Conservation (phyloP, 176 grass and related monocot genomes). For the Oryza punctata region DNA sequence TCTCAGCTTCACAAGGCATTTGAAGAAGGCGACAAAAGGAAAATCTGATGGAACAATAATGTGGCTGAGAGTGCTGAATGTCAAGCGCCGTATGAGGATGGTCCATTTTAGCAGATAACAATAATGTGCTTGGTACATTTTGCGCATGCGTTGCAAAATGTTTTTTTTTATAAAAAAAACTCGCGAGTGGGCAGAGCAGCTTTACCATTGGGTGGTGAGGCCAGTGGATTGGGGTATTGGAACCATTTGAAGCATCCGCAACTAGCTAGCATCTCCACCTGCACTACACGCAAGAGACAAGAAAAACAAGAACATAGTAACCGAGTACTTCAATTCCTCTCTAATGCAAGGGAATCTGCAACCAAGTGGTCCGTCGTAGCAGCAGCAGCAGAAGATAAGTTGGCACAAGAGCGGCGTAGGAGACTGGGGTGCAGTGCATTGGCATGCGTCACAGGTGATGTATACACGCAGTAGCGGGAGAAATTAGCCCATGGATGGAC, state of each 20-base stretch:
- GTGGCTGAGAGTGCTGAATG: neutral
- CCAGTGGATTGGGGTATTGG: neutral
- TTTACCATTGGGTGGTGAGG: neutral
- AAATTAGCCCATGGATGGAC: neutral
- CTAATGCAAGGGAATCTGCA: neutral
- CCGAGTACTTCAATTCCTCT: neutral
- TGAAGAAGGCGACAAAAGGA: too few species aligned
- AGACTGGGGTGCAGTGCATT: neutral
- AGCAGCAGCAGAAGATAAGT: neutral
- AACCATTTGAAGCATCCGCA: neutral
- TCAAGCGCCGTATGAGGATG: neutral
- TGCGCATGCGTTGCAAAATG: neutral
- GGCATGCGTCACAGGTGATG: slow-evolving; percentile 40
- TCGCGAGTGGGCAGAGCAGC: neutral
- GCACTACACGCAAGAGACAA: neutral
- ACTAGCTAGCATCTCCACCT: neutral
- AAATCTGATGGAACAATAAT: neutral
- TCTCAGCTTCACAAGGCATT: neutral
- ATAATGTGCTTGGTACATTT: neutral
- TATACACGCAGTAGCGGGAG: slow-evolving; percentile 16
- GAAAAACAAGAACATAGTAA: neutral
- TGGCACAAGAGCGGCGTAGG: neutral
- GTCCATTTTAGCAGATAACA: neutral
- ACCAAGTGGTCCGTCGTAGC: neutral
- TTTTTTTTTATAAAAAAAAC: neutral